Evolutionary conservation across 2,329 filamentous ascomycete species (phyloP).

Genomic region (Pseudogymnoascus pannorum): DNA sequence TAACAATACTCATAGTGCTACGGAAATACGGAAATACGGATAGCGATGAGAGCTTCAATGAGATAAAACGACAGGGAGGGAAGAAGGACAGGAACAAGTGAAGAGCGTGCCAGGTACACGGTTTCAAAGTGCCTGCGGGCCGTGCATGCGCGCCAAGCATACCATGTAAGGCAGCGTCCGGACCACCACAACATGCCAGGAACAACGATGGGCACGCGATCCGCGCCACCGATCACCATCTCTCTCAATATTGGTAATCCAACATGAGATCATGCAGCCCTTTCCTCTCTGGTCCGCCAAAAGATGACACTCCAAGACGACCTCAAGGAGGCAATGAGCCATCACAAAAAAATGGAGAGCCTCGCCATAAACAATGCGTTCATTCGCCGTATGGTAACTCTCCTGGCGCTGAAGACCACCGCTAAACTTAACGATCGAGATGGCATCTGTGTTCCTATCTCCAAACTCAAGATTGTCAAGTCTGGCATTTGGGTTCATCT

Average conservation of each 20-base stretch:
- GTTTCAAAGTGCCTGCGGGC: background rate
- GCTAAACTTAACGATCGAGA: background rate
- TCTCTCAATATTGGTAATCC: background rate
- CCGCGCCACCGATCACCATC: background rate
- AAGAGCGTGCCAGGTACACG: background rate
- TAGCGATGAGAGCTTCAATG: background rate
- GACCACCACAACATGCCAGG: background rate
- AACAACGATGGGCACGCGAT: background rate
- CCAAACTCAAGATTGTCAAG: slow-evolving; percentile 10
- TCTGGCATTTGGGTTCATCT: slow-evolving; percentile 21
- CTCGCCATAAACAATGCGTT: background rate
- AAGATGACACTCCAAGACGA: background rate
- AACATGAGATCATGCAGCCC: background rate
- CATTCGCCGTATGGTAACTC: background rate
- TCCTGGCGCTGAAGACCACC: background rate
- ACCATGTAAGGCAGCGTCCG: background rate
- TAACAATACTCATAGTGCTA: background rate
- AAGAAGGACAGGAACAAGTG: too few relatives aligned
- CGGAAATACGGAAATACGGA: background rate
- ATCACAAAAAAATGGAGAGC: background rate
- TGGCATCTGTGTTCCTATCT: background rate
- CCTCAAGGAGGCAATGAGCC: background rate
- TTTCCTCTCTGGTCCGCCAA: background rate
- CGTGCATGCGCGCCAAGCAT: background rate
- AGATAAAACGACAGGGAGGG: background rate